phyloP scores from a whole-genome alignment of 164 flowering plant species.

The Aristolochia contorta region DNA sequence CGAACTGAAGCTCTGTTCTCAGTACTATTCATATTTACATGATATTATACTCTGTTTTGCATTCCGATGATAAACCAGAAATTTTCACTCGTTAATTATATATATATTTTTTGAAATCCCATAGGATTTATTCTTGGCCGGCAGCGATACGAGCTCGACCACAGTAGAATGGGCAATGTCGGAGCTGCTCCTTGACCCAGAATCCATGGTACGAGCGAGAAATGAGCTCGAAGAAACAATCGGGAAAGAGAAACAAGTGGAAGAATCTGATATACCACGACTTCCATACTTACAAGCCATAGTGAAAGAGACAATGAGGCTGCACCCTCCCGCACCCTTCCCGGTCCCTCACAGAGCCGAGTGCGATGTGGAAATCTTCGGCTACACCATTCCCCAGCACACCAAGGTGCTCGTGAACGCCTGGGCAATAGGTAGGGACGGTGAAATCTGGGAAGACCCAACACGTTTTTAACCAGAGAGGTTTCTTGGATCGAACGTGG shows the following conservation, averaged over 20 bases:
- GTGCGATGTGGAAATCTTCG: slow-evolving; percentile 19
- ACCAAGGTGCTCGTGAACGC: slow-evolving; percentile 26
- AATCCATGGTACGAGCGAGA: neutral
- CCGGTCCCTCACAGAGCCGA: slow-evolving; percentile 16
- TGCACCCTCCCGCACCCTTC: slow-evolving; percentile 14
- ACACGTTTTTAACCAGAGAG: slow-evolving; percentile 24
- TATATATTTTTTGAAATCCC: neutral
- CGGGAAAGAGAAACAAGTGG: neutral
- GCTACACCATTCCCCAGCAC: slow-evolving; percentile 21
- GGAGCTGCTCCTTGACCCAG: slow-evolving; percentile 3
- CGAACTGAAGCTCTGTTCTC: neutral
- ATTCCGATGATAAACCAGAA: too few relatives aligned
- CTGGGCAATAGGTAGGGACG: slow-evolving; percentile 33
- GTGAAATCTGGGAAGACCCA: slow-evolving; percentile 20
- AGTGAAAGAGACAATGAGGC: slow-evolving; percentile 11
- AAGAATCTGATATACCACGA: slow-evolving; percentile 12
- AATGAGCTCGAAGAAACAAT: neutral
- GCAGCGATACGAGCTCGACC: neutral
- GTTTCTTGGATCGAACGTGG: slow-evolving; percentile 13
- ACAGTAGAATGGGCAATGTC: slow-evolving; percentile 9
- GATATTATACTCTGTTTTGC: too few relatives aligned
- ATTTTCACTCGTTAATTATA: neutral
- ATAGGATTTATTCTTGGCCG: neutral
- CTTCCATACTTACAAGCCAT: slow-evolving; percentile 18
- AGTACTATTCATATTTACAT: neutral